Base-by-base conservation (phyloP, 768 basidiomycete species). In the Mycena albidolilacea region DNA sequence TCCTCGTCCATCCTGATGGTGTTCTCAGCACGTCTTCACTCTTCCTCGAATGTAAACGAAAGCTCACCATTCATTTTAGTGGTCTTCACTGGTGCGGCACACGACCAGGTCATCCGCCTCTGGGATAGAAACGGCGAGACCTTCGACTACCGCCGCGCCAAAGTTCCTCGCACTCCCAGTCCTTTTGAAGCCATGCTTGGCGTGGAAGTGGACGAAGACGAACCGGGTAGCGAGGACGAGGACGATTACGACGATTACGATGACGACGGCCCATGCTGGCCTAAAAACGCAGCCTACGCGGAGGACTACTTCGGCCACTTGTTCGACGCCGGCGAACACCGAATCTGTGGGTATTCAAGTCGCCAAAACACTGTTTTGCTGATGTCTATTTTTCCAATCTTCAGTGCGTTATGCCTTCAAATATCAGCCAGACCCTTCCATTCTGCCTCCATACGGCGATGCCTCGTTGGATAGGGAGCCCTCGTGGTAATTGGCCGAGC, bases 111-210 rank as follows among this genome's bases (percentile, higher is more conserved):
- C 14, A 79, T 85, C 70, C 81, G 82, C 63, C 54, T 83, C 52
- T 85, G 82, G 82, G 84, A 81, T 68, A 77, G 78, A 21, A 57
- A 76, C 35, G 81, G 82, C 7, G 23, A 69, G n/a, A 68, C 59
- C 55, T 48, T 68, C 58, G 80, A 71, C 9, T 84, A 83, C 65
- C 78, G 82, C 1, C 58, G 69, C 21, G 81, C 80, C 30, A 77
- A 77, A n/a, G 19, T 63, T 2, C 44, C 69, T 43, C 21, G 59
- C 2, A 41, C 12, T 54, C 23, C 57, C 21, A 43, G 46, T 46
- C 17, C 14, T n/a, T 37, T 1, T 39, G 23, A 43, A 30, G 44
- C 41, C 10, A 1, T 17, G 0, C 48, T 14, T 21, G 50, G 14
- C 39, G 66, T 57, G 14, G 52, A 67, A 15, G 66, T 66, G 41